These are phyloP conservation scores for Allium cepa DNA, from an alignment of 106 monocot species.

Conservation along the genomic window DNA sequence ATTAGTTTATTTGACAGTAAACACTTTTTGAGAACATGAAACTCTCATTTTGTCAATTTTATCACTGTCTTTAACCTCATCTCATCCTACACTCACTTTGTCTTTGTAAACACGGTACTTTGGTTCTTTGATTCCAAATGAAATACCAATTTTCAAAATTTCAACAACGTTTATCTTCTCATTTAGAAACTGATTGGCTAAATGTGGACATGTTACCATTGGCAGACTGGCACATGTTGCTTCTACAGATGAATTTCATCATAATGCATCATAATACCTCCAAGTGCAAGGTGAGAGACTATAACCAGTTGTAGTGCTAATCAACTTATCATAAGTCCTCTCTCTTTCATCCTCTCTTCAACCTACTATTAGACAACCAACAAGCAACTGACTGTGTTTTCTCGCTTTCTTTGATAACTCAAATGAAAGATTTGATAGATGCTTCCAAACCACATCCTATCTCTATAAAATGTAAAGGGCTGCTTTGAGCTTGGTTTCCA, in stretches of 20 bases:
- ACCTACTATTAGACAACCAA: not conserved
- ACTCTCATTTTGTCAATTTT: slow-evolving; percentile 24
- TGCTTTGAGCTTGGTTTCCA: no score
- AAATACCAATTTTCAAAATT: not conserved
- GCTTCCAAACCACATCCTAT: not conserved
- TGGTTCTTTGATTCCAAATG: not conserved
- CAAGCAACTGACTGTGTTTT: not conserved
- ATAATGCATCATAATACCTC: not conserved
- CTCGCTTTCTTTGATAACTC: slow-evolving; percentile 24
- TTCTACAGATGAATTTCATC: slow-evolving; percentile 1
- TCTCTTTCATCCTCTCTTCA: not conserved
- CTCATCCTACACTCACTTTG: not conserved
- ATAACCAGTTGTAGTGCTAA: not conserved
- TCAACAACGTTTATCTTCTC: slow-evolving; percentile 3
- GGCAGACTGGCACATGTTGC: not conserved
- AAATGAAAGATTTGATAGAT: not conserved
- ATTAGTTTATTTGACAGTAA: no score
- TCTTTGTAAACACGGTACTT: not conserved
- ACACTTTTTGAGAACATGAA: no score
- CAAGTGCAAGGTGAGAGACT: not conserved
- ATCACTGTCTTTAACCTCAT: slow-evolving; percentile 17
- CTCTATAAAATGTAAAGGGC: no score
- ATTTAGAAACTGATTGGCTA: not conserved
- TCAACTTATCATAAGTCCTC: not conserved
- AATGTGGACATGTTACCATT: slow-evolving; percentile 1